These are phyloP conservation scores for Candida multigemmis DNA, from an alignment of 805 yeast genomes.

Conservation along the genomic window DNA sequence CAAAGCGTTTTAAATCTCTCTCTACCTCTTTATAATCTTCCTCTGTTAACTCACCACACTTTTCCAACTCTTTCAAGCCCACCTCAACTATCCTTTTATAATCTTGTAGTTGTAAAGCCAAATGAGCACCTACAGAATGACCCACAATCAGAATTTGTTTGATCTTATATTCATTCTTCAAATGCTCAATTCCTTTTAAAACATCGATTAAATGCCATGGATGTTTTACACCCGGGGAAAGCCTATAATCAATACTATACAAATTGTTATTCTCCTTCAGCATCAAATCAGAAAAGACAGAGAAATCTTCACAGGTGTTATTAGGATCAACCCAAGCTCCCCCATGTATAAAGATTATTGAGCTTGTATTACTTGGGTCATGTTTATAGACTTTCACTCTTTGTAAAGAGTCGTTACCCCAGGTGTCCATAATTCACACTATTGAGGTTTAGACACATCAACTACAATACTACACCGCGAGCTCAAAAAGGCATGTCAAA, in stretches of 20 bases:
- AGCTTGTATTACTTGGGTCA: slow-evolving; percentile 5
- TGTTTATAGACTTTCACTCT: slow-evolving; percentile 16
- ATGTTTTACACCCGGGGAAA: slow-evolving; percentile 50
- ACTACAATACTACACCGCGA: no score
- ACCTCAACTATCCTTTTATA: slow-evolving; percentile 8
- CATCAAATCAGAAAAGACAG: slow-evolving; percentile 6
- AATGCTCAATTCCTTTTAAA: slow-evolving; percentile 26
- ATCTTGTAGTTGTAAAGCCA: slow-evolving; percentile 45
- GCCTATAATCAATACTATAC: slow-evolving; percentile 47
- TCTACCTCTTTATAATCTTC: not conserved
- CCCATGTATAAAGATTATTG: slow-evolving; percentile 65
- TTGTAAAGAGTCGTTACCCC: slow-evolving; percentile 27
- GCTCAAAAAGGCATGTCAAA: no score
- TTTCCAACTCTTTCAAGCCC: slow-evolving; percentile 5
- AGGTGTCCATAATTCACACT: slow-evolving; percentile 9
- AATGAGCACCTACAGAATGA: slow-evolving; percentile 76
- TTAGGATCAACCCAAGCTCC: slow-evolving; percentile 80
- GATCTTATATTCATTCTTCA: slow-evolving; percentile 9
- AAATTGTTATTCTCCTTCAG: slow-evolving; percentile 7
- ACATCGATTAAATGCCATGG: slow-evolving; percentile 59
- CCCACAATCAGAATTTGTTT: slow-evolving; percentile 37
- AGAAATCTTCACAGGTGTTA: slow-evolving; percentile 52
- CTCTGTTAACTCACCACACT: not conserved
- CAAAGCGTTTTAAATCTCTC: no score
- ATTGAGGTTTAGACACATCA: no score